phyloP scores from a whole-genome alignment of 352 stramenopile species.

The Pythium brachiatum region DNA sequence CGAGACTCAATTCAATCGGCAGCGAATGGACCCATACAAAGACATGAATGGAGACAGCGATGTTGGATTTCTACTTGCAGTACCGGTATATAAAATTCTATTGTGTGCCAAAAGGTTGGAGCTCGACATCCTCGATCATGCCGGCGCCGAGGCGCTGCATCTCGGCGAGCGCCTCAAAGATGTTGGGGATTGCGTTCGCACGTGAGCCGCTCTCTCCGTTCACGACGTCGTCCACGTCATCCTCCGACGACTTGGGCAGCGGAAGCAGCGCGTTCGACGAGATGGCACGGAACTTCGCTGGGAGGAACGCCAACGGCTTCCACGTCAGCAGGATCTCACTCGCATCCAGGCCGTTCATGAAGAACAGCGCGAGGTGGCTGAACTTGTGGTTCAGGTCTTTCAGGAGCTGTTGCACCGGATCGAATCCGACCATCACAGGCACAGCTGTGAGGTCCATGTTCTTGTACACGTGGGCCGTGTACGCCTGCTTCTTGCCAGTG shows the following conservation, averaged over 20 bases:
- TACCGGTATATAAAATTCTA: constrained; percentile 12
- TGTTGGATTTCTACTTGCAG: too few species aligned
- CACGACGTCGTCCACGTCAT: constrained; percentile 25
- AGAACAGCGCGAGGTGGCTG: constrained; percentile 74
- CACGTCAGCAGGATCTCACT: constrained; percentile 71
- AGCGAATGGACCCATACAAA: too few species aligned
- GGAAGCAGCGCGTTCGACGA: constrained; percentile 56
- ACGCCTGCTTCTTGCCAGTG: constrained; percentile 61
- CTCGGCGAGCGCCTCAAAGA: constrained; percentile 73
- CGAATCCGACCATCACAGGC: constrained; percentile 69
- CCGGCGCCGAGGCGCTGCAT: constrained; percentile 67
- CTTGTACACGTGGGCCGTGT: constrained; percentile 78
- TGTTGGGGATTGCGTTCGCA: constrained; percentile 62
- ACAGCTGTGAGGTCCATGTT: constrained; percentile 76
- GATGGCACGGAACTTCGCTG: constrained; percentile 80
- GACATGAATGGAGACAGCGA: too few species aligned
- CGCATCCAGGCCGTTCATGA: constrained; percentile 64
- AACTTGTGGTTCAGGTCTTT: constrained; percentile 53
- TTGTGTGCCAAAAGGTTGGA: constrained; percentile 51
- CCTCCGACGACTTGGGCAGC: constrained; percentile 33
- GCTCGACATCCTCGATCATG: constrained; percentile 49
- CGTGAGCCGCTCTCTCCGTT: constrained; percentile 24
- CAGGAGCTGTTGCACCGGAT: constrained; percentile 69
- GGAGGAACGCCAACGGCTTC: constrained; percentile 80
- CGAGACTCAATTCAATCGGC: too few species aligned